Percentiles rank a stretch among this genome's conserved stretches.
These are phyloP conservation scores for Phialophora verrucosa DNA, from an alignment of 2,329 filamentous ascomycete species.

Conservation along the genomic window DNA sequence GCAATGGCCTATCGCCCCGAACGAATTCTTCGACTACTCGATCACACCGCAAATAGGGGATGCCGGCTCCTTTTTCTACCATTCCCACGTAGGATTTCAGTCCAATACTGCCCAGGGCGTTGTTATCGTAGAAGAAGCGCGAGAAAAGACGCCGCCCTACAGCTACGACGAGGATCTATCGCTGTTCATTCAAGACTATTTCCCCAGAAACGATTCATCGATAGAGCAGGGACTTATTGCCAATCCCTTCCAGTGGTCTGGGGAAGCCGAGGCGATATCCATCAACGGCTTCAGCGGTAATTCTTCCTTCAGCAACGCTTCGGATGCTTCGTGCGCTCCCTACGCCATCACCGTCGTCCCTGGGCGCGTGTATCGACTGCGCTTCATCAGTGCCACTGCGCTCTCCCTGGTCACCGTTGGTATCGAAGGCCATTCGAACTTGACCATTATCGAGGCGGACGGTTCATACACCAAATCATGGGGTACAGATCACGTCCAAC, in stretches of 20 bases:
- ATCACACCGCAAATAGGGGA: conserved; percentile 59
- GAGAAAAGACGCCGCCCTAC: conserved; percentile 55
- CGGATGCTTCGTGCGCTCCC: conserved; percentile 49
- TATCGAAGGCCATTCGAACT: conserved; percentile 62
- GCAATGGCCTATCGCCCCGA: conserved; percentile 69
- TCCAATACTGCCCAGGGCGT: conserved; percentile 63
- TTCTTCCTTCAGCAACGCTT: conserved; percentile 46
- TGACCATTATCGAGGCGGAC: conserved; percentile 68
- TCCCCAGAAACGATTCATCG: conserved; percentile 57
- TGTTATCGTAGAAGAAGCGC: conserved; percentile 61
- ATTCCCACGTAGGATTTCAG: conserved; percentile 70
- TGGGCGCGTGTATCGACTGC: conserved; percentile 65
- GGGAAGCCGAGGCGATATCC: conserved; percentile 63
- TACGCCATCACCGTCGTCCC: conserved; percentile 65
- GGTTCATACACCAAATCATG: conserved; percentile 45
- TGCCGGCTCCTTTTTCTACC: conserved; percentile 71
- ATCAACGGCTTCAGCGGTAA: conserved; percentile 63
- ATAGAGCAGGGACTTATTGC: conserved; percentile 59
- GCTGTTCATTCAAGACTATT: conserved; percentile 63
- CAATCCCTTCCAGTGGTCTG: conserved; percentile 62
- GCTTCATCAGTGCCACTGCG: conserved; percentile 64
- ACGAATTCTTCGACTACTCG: conserved; percentile 71
- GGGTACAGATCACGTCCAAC: conserved; percentile 57
- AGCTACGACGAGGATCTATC: conserved; percentile 66
- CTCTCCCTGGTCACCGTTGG: conserved; percentile 61